Evolutionary conservation across 768 basidiomycete genomes (phyloP).

Genomic region (Saitozyma sp.): DNA sequence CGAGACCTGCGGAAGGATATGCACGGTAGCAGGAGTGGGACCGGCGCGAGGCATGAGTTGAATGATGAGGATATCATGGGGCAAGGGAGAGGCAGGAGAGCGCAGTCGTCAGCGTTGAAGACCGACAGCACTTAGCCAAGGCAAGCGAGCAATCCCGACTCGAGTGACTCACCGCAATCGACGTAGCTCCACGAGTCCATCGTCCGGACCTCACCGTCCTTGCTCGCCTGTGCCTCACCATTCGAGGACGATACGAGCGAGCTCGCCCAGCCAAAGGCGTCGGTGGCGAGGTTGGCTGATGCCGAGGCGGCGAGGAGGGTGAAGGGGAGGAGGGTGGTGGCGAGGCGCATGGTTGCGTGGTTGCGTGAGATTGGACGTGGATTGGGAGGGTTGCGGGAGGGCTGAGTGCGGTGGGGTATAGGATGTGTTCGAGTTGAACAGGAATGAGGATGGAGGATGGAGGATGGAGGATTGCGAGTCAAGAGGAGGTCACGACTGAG

Average conservation of each 20-base stretch:
- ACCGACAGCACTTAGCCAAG: too few relatives aligned
- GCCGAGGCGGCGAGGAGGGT: background rate
- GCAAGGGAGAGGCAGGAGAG: too few relatives aligned
- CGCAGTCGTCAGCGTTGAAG: too few relatives aligned
- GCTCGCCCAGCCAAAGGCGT: conserved; percentile 18
- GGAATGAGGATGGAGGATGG: background rate
- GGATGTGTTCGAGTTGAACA: background rate
- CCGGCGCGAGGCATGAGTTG: too few relatives aligned
- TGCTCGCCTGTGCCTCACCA: background rate
- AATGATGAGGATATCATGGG: too few relatives aligned
- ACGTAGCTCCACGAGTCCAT: conserved; percentile 65
- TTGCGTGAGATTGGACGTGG: too few relatives aligned
- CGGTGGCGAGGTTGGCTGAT: background rate
- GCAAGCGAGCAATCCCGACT: background rate
- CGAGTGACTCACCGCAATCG: conserved; percentile 67
- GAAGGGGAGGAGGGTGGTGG: conserved; percentile 12
- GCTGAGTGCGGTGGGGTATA: too few relatives aligned
- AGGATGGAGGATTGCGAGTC: too few relatives aligned
- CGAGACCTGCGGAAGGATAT: conserved; percentile 21
- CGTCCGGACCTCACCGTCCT: conserved; percentile 49
- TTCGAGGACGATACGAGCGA: background rate
- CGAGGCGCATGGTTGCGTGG: background rate
- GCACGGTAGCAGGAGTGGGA: too few relatives aligned
- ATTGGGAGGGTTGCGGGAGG: too few relatives aligned
- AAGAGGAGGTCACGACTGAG: background rate